Percentiles rank a stretch among this genome's conserved stretches.
Conservation (phyloP, 352 stramenopile species). For the Globisporangium nunn region DNA sequence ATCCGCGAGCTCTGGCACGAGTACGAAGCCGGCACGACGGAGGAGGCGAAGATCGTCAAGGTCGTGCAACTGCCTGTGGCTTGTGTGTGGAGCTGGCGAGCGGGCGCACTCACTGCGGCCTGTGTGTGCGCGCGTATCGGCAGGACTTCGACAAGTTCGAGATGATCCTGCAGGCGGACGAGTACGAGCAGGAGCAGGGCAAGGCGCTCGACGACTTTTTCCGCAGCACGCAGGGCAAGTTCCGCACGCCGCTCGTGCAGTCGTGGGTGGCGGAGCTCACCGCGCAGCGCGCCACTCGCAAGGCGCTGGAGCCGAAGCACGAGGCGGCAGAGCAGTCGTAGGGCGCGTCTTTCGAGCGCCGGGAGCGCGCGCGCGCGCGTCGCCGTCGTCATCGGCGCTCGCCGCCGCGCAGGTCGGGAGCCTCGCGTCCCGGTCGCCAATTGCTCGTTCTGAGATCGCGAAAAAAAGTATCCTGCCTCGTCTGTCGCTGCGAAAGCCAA, state of each 20-base stretch:
- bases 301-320: conserved; percentile 10
- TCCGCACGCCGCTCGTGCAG: conserved; percentile 72
- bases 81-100: too few species aligned
- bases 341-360: neutral
- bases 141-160: conserved; percentile 94
- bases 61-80: conserved; percentile 7
- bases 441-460: too few species aligned
- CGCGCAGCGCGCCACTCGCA: conserved; percentile 36
- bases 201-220: conserved; percentile 72
- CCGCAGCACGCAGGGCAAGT: conserved; percentile 74
- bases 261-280: conserved; percentile 68
- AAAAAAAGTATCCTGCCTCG: too few species aligned
- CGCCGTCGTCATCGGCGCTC: too few species aligned
- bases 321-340: neutral
- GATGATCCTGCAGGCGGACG: conserved; percentile 92
- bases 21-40: conserved; percentile 76
- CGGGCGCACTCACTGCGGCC: neutral
- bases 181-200: conserved; percentile 84
- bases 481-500: too few species aligned
- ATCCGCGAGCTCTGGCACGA: conserved; percentile 82
- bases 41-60: conserved; percentile 89
- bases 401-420: too few species aligned
- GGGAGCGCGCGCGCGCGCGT: too few species aligned
- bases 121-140: neutral
- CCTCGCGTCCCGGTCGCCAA: too few species aligned